These are phyloP conservation scores for Cladobotryum mycophilum DNA, from an alignment of 2,329 filamentous ascomycete species.

Conservation along the genomic window DNA sequence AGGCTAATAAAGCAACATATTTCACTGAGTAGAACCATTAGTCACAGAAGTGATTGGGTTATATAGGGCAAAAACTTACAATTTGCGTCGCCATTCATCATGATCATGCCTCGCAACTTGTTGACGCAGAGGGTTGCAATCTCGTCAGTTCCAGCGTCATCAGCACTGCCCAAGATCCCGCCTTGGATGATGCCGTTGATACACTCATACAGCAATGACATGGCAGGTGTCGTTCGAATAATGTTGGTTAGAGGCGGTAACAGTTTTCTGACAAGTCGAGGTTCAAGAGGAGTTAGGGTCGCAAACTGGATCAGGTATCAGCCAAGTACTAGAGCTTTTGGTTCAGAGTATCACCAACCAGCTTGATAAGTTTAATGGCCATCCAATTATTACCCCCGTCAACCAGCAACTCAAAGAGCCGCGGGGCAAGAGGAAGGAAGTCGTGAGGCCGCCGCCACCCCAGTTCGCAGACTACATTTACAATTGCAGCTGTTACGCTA, in stretches of 20 bases:
- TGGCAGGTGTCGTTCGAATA: slow-evolving; percentile 89
- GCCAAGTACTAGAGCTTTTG: not conserved
- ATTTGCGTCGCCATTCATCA: slow-evolving; percentile 89
- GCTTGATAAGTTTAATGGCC: slow-evolving; percentile 98
- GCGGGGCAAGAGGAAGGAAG: slow-evolving; percentile 84
- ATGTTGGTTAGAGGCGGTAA: slow-evolving; percentile 86
- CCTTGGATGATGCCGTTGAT: slow-evolving; percentile 98
- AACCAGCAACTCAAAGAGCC: slow-evolving; percentile 86
- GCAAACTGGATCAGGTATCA: slow-evolving; percentile 63
- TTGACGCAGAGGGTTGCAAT: slow-evolving; percentile 87
- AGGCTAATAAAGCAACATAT: slow-evolving; percentile 91
- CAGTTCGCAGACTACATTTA: slow-evolving; percentile 94
- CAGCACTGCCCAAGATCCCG: slow-evolving; percentile 78
- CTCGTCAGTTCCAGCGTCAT: slow-evolving; percentile 77
- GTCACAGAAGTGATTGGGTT: not conserved
- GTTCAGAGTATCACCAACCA: slow-evolving; percentile 46
- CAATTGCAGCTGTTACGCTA: slow-evolving; percentile 89
- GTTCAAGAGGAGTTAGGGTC: slow-evolving; percentile 85
- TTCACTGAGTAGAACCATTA: slow-evolving; percentile 56
- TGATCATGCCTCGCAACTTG: slow-evolving; percentile 90
- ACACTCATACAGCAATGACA: slow-evolving; percentile 98
- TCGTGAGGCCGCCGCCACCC: slow-evolving; percentile 92
- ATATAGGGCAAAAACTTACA: slow-evolving; percentile 48
- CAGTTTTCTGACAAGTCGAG: slow-evolving; percentile 83
- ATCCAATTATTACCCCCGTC: slow-evolving; percentile 98